Evolutionary conservation across 495 filamentous ascomycete genomes (phyloP).

Genomic region (Sporormia fimetaria): DNA sequence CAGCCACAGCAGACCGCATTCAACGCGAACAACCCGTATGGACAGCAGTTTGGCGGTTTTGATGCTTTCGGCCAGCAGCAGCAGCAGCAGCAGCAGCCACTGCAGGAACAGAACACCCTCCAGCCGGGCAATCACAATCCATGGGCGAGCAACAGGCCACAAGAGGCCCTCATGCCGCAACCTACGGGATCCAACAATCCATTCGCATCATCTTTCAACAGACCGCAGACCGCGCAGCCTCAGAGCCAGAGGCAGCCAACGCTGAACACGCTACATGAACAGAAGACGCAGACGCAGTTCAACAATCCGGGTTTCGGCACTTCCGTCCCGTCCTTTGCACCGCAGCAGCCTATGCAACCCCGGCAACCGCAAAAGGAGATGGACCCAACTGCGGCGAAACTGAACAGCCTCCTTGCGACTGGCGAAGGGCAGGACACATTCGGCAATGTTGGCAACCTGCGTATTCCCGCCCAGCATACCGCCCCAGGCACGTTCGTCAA

Average conservation of each 20-base stretch:
- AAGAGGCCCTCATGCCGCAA: conserved; percentile 47
- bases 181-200: conserved; percentile 94
- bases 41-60: conserved; percentile 42
- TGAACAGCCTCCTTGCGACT: conserved; percentile 77
- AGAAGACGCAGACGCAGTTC: conserved; percentile 33
- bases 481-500: conserved; percentile 96
- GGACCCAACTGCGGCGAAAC: conserved; percentile 69
- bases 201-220: conserved; percentile 53
- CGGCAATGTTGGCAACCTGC: conserved; percentile 85
- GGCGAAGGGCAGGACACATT: conserved; percentile 96
- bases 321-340: conserved; percentile 26
- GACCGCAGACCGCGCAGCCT: conserved; percentile 33
- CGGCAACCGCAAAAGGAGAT: conserved; percentile 36
- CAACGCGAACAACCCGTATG: conserved; percentile 57
- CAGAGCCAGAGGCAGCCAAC: conserved; percentile 29
- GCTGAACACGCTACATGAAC: conserved; percentile 49
- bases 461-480: conserved; percentile 94
- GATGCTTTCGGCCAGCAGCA: conserved; percentile 42
- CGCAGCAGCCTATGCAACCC: conserved; percentile 39
- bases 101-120: conserved; percentile 45
- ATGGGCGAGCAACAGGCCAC: conserved; percentile 42
- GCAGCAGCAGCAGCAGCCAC: conserved; percentile 33
- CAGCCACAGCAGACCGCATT: conserved; percentile 68
- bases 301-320: conserved; percentile 33
- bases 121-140: conserved; percentile 82